A percentile compares a stretch with the other conserved stretches of the same genome.
Evolutionary conservation across 768 basidiomycete genomes (phyloP).

Genomic region (Mycena kentingensis): DNA sequence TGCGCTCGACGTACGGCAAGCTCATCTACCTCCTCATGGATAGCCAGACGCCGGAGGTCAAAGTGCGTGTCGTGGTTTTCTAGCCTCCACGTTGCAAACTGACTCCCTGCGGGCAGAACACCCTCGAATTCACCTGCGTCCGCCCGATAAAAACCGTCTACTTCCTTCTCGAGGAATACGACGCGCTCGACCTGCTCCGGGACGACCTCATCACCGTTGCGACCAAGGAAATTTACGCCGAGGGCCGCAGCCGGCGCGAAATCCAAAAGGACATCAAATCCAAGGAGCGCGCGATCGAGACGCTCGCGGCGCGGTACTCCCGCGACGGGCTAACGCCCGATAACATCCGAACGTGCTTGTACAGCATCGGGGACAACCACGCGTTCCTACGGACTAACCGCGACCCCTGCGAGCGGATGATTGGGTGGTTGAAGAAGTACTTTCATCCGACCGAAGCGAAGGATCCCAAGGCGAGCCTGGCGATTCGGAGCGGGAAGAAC

Average conservation of each 20-base stretch:
- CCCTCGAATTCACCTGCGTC: slow-evolving; percentile 79
- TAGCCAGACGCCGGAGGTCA: slow-evolving; percentile 81
- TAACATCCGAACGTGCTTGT: slow-evolving; percentile 73
- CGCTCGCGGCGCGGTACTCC: slow-evolving; percentile 64
- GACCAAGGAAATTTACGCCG: slow-evolving; percentile 81
- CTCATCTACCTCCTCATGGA: slow-evolving; percentile 86
- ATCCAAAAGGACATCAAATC: slow-evolving; percentile 80
- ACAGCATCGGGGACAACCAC: slow-evolving; percentile 89
- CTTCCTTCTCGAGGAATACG: slow-evolving; percentile 61
- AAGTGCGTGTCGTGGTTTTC: no score
- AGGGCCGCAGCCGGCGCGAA: slow-evolving; percentile 71
- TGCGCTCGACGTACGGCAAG: slow-evolving; percentile 88
- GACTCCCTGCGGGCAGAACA: no score
- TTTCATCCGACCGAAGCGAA: slow-evolving; percentile 76
- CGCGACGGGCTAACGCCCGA: slow-evolving; percentile 63
- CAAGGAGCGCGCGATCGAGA: slow-evolving; percentile 85
- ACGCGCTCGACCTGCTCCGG: slow-evolving; percentile 67
- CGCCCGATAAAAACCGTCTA: slow-evolving; percentile 77
- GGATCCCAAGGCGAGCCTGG: slow-evolving; percentile 65
- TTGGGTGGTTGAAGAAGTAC: slow-evolving; percentile 68
- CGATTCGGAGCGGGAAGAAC: slow-evolving; percentile 78
- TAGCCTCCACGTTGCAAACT: no score
- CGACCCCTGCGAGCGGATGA: slow-evolving; percentile 88
- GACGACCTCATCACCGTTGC: slow-evolving; percentile 76
- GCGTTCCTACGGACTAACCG: slow-evolving; percentile 85